Evolutionary conservation across 306 rosid genomes (phyloP), one percentile per base, ranked within the genome.

Genomic region (Senna tora): DNA sequence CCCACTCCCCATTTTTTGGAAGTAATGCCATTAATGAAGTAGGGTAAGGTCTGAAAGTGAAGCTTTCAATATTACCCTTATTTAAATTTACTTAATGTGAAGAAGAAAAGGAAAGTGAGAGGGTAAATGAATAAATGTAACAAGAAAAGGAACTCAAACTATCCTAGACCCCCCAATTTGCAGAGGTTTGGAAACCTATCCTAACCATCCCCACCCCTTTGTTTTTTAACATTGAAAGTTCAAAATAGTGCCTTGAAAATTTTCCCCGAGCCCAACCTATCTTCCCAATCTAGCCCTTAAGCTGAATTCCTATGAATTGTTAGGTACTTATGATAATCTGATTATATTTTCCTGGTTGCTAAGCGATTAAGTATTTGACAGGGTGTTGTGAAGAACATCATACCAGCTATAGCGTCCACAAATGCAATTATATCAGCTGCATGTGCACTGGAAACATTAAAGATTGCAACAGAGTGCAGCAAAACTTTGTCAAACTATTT

Each of bases 371-470:
- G 39, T 72, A 63, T 69, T 84, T 76, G 74, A 56, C 75, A 90
- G 98, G 98, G 98, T 65, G 98, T 91, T 66, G 98, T 94, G 85
- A 94, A 91, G 91, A 94, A 94, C 67, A 91, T 94, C 76, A 89
- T 94, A 70, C 98, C 98, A 0, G 98, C 97, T 39, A 91, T 94
- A 82, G 97, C 98, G 71, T 94, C 98, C 41, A 91, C 98, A 45
- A 94, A 94, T 91, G 98, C 98, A 11, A 89, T 94, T 82, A 89
- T 91, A 86, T 94, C 98, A 67, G 96, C 98, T 9, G 98, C 97
- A 14, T 94, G 98, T 81, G 81, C 96, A 1, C 82, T 89, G 51
- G 98, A 94, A 86, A 91, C 98, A 65, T 79, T 91, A 81, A 94
- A 94, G 85, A 91, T 94, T 72, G 90, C 80, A 30, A 84, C 98